These are phyloP conservation scores for Cudoniella acicularis DNA, from an alignment of 495 filamentous ascomycete genomes.

Conservation along the genomic window DNA sequence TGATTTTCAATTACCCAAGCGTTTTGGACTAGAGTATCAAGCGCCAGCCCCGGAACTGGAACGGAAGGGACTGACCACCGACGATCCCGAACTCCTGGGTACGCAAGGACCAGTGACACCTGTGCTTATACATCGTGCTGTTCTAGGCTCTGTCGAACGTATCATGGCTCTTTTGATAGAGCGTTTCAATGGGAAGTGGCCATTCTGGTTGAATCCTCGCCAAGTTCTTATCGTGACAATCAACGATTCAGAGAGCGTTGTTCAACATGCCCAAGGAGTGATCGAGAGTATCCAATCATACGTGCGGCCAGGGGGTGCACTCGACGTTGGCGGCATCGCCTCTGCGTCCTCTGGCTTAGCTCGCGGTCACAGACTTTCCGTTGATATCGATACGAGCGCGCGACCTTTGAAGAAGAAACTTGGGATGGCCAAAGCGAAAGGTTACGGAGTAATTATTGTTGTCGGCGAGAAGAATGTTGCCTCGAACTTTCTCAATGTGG, in stretches of 20 bases:
- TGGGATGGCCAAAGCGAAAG: conserved; percentile 64
- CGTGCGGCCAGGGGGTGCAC: neutral
- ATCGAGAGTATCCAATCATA: conserved; percentile 32
- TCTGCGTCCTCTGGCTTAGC: neutral
- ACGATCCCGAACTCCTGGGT: conserved; percentile 39
- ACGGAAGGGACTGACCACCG: conserved; percentile 45
- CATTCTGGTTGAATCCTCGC: conserved; percentile 86
- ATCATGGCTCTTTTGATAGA: conserved; percentile 87
- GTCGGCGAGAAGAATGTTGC: conserved; percentile 57
- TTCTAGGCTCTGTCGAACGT: conserved; percentile 82
- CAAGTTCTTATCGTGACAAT: conserved; percentile 78
- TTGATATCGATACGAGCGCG: conserved; percentile 68
- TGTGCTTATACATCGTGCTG: conserved; percentile 84
- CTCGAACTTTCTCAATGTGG: conserved; percentile 5
- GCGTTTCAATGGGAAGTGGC: conserved; percentile 77
- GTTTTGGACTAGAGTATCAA: conserved; percentile 73
- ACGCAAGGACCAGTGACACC: conserved; percentile 59
- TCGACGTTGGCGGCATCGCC: neutral
- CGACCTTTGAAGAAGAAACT: conserved; percentile 66
- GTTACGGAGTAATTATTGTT: conserved; percentile 72
- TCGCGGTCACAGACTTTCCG: conserved; percentile 43
- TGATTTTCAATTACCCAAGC: conserved; percentile 86
- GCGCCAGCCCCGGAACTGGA: conserved; percentile 72
- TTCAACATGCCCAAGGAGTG: conserved; percentile 52
- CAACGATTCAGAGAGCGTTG: conserved; percentile 56